A percentile compares a stretch with the other conserved stretches of the same genome.
Evolutionary conservation across 805 yeast species (phyloP).

Genomic region (Wickerhamomyces bisporus): DNA sequence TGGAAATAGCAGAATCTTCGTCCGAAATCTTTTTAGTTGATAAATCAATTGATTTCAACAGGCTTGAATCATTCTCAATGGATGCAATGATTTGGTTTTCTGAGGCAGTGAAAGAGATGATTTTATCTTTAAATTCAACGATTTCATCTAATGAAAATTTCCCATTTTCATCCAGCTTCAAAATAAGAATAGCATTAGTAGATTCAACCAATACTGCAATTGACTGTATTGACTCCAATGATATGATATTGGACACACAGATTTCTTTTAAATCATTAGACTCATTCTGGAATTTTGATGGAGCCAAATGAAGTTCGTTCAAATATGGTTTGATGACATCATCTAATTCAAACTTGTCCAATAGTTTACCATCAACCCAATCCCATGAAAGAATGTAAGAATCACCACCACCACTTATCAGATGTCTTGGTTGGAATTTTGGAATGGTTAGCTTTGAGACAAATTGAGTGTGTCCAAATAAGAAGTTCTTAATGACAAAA

Average conservation of each 20-base stretch:
- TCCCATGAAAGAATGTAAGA: constrained; percentile 69
- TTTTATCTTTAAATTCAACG: constrained; percentile 26
- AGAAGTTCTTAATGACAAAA: constrained; percentile 72
- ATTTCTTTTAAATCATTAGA: constrained; percentile 42
- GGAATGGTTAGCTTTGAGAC: constrained; percentile 64
- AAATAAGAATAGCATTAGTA: constrained; percentile 36
- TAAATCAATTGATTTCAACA: constrained; percentile 11
- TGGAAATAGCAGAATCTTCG: constrained; percentile 27
- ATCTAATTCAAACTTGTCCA: constrained; percentile 46
- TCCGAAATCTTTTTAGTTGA: constrained; percentile 30
- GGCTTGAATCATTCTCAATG: constrained; percentile 26
- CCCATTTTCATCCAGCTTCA: constrained; percentile 19
- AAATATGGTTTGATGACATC: constrained; percentile 38
- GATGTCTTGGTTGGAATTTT: constrained; percentile 39
- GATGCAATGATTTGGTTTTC: constrained; percentile 31
- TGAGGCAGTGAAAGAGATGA: constrained; percentile 28
- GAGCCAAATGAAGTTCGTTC: constrained; percentile 55
- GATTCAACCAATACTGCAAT: constrained; percentile 48
- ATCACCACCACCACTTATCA: constrained; percentile 93
- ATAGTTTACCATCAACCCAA: constrained; percentile 50
- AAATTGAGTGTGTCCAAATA: constrained; percentile 84
- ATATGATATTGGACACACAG: constrained; percentile 41
- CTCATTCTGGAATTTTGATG: constrained; percentile 58
- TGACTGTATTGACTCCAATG: constrained; percentile 28
- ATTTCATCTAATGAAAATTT: constrained; percentile 23